Evolutionary conservation across 2,329 filamentous ascomycete genomes (phyloP).

Genomic region (Lasiodiplodia sp.): DNA sequence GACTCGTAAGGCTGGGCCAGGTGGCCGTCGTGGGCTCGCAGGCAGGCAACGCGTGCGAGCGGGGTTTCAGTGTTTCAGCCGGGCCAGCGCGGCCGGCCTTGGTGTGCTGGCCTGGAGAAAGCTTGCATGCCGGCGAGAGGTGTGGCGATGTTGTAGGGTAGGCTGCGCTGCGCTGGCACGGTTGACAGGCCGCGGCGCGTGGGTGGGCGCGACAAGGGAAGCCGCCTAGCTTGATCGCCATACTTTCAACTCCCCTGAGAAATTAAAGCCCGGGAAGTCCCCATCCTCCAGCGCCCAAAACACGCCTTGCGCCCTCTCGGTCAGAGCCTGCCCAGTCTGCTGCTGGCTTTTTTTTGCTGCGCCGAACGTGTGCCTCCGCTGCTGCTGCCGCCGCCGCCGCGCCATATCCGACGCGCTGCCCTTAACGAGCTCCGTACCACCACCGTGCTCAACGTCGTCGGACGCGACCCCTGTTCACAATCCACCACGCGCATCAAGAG

Average conservation of each 20-base stretch:
- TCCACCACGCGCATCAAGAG: constrained; percentile 22
- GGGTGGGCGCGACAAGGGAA: constrained; percentile 17
- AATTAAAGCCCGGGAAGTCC: constrained; percentile 27
- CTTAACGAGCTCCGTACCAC: constrained; percentile 17
- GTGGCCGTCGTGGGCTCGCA: not conserved
- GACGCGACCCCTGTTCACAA: constrained; percentile 26
- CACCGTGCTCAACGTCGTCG: constrained; percentile 17
- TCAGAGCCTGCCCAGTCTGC: not conserved
- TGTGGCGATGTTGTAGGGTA: constrained; percentile 12
- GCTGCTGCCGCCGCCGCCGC: not conserved
- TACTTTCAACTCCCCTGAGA: constrained; percentile 24
- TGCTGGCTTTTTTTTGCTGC: not conserved
- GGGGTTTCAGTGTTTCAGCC: constrained; percentile 16
- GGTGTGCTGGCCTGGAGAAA: constrained; percentile 14
- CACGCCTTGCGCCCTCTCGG: constrained; percentile 21
- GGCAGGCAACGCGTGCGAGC: constrained; percentile 8
- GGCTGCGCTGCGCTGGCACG: constrained; percentile 10
- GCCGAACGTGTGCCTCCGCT: constrained; percentile 1
- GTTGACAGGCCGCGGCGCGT: not conserved
- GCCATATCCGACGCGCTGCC: constrained; percentile 16
- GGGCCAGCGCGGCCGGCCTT: not conserved
- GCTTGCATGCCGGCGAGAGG: constrained; percentile 2
- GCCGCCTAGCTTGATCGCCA: constrained; percentile 20
- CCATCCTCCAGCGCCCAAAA: constrained; percentile 15
- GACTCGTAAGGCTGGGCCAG: constrained; percentile 7